Evolutionary conservation across 371 early-diverging fungal genomes (phyloP), one percentile per base, ranked within the genome.

Genomic region (Mucor circinelloides): DNA sequence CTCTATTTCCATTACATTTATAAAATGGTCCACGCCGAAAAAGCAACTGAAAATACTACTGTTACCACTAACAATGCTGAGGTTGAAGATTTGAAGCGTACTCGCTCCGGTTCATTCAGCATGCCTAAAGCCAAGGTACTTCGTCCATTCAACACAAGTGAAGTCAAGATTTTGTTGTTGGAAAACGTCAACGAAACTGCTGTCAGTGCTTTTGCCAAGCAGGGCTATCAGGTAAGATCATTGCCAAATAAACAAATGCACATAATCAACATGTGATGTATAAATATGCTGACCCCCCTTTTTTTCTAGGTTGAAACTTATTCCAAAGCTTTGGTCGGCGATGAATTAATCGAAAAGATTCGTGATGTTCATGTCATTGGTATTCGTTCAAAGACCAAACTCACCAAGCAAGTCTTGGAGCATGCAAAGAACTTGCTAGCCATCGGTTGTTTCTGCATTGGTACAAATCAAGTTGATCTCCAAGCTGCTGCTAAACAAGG

Each of bases 371-470:
- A 97, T 79, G 94, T 90, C 31, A 86, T 99, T 70, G 98, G 99
- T 69, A 92, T 99, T 75, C 91, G 95, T 73, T 91, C 85, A 75
- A 99, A 99, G 88, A 97, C 99, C 31, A 91, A 93, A 77, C 85
- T 99, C 17, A 96, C 96, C 44, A 91, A 89, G 59, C 87, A 89
- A 64, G 90, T 97, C 23, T 80, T 99, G 27, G 82, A 88, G 28
- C 89, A 90, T 52, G 99, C 98, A 55, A 91, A 92, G 77, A 95
- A 96, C 63, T 82, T 99, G 28, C 74, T 93, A 5, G 95, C 88
- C 17, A 93, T 99, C 74, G 99, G 99, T 25, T 99, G 99, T 76
- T 99, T 99, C 89, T 99, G 99, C 81, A 97, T 98, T 73, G 97
- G 97, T 52, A 97, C 97, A 34, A 97, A 98, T 82, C 97, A 98